Conservation (phyloP, 2,329 filamentous ascomycete genomes). For the Arachnomyces sp. region DNA sequence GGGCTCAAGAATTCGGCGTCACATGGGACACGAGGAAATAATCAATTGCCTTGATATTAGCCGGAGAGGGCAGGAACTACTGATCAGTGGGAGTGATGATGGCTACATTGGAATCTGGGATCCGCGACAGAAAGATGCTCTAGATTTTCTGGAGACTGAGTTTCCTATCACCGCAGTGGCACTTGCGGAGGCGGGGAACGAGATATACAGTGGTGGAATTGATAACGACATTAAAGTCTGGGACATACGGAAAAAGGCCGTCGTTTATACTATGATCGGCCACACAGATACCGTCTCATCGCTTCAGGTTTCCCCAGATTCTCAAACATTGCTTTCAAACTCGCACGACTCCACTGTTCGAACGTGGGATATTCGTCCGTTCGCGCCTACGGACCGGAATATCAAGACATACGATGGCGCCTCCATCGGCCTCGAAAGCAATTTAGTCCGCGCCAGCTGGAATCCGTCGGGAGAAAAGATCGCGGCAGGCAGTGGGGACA, state of each 20-base stretch:
- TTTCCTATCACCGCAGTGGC: slow-evolving; percentile 89
- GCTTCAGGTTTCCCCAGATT: slow-evolving; percentile 83
- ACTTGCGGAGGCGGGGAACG: slow-evolving; percentile 88
- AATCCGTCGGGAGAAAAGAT: slow-evolving; percentile 78
- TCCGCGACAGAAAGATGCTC: slow-evolving; percentile 78
- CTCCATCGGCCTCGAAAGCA: slow-evolving; percentile 79
- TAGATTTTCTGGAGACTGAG: slow-evolving; percentile 81
- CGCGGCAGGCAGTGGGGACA: slow-evolving; percentile 81
- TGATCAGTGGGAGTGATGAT: slow-evolving; percentile 89
- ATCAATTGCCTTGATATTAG: slow-evolving; percentile 87
- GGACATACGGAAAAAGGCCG: slow-evolving; percentile 86
- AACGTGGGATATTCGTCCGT: slow-evolving; percentile 94
- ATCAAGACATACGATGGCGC: slow-evolving; percentile 91
- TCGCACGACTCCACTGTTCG: slow-evolving; percentile 89
- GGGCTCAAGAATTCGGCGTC: slow-evolving; percentile 82
- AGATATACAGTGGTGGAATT: slow-evolving; percentile 89
- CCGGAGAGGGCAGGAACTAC: slow-evolving; percentile 78
- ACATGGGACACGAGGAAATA: slow-evolving; percentile 90
- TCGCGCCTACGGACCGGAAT: slow-evolving; percentile 78
- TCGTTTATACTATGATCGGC: slow-evolving; percentile 79
- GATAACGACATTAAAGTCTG: slow-evolving; percentile 97
- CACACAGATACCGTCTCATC: slow-evolving; percentile 91
- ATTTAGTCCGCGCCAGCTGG: slow-evolving; percentile 85
- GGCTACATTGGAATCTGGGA: slow-evolving; percentile 95
- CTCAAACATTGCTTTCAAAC: slow-evolving; percentile 81